Evolutionary conservation across 345 rosid genomes (phyloP), one percentile per base, ranked within the genome.

Genomic region (Eucalyptus pauciflora): DNA sequence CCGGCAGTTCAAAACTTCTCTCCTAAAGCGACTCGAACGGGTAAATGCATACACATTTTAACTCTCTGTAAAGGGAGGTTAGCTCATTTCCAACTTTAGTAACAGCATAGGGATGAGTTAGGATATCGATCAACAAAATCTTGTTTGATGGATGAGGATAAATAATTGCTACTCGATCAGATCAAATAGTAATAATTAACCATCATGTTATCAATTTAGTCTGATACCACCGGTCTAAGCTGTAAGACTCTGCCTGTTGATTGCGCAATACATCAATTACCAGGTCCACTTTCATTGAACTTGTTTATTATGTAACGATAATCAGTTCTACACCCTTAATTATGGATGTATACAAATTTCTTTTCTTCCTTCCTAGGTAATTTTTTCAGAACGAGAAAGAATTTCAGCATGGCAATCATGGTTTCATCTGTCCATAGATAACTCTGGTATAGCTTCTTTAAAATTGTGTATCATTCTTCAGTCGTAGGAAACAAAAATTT

Each of bases 1-100:
- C 81, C 94, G 99, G 62, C 99, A 97, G 85, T 97, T 97, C 90
- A 97, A 96, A 92, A 97, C 99, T 51, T 93, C 95, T 88, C 99
- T 97, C 90, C 97, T 97, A 88, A 96, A 92, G 90, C 94, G 99
- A 85, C 99, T 97, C 89, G 95, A 96, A 90, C 96, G 87, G 89
- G 99, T 93, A 91, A 91, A 92, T 51, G 60, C 60, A 10, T 50
- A 43, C 41, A 7, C 60, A 29, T 86, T 58, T 51, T 50, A 5
- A 50, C 48, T 41, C 46, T 20, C 48, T 76, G 83, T 37, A 76
- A 37, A 76, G 5, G 27, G 48, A 76, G 83, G 14, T 76, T 76
- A 76, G 48, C 83, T 86, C 54, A 10, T 50, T 51, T 20, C 64
- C 46, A 86, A 86, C 62, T 86, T 86, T 51, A 51, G 14, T 86